Percentiles rank a stretch among this genome's conserved stretches.
Conservation (phyloP, 2,329 filamentous ascomycete species). For the Orbilia ellipsospora region DNA sequence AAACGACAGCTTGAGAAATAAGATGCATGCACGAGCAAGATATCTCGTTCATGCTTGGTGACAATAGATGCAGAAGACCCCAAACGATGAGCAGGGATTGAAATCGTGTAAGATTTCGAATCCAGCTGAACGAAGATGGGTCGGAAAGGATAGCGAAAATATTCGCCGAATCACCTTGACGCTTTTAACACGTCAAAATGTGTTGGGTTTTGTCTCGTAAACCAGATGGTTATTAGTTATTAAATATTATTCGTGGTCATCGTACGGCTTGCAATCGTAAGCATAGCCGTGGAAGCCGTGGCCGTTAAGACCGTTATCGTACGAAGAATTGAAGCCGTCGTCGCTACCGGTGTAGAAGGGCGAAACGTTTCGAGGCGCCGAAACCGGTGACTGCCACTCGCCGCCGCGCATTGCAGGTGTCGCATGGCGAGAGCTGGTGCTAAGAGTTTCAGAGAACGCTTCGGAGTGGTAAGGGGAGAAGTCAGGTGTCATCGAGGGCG, state of each 20-base stretch:
- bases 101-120: slow-evolving; percentile 26
- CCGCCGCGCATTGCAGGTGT: slow-evolving; percentile 28
- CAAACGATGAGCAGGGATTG: slow-evolving; percentile 9
- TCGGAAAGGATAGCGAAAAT: slow-evolving; percentile 1
- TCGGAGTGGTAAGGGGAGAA: slow-evolving; percentile 39
- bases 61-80: slow-evolving; percentile 9
- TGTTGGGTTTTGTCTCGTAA: slow-evolving; percentile 50
- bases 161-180: slow-evolving; percentile 5
- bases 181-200: slow-evolving; percentile 1
- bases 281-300: slow-evolving; percentile 11
- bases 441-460: slow-evolving; percentile 46
- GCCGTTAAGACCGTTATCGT: slow-evolving; percentile 22
- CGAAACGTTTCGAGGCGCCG: slow-evolving; percentile 31
- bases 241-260: slow-evolving; percentile 33
- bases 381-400: slow-evolving; percentile 47
- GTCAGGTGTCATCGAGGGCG: slow-evolving; percentile 49
- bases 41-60: slow-evolving; percentile 31
- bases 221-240: slow-evolving; percentile 35
- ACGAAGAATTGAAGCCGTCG: slow-evolving; percentile 42
- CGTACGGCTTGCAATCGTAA: slow-evolving; percentile 32
- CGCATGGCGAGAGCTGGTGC: slow-evolving; percentile 42
- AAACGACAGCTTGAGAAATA: slow-evolving; percentile 19
- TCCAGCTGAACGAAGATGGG: slow-evolving; percentile 6
- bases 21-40: slow-evolving; percentile 38
- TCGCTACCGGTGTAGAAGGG: slow-evolving; percentile 39